Percentiles rank a stretch among this genome's conserved stretches.
Conservation (phyloP, 257 asterid species). For the Catharanthus roseus region DNA sequence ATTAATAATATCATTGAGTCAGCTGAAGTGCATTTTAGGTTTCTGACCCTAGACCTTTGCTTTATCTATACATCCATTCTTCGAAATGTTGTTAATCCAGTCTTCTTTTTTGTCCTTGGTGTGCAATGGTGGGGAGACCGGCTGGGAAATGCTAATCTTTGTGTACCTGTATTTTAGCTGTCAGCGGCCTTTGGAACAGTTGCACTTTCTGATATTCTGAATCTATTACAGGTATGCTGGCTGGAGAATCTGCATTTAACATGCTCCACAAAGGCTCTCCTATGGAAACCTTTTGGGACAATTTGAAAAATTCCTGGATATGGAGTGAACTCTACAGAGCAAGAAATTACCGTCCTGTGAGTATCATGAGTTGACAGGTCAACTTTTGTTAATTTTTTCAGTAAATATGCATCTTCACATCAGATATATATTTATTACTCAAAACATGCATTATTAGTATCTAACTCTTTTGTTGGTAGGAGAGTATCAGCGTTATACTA, state of each 20-base stretch:
- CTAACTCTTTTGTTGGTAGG: not conserved
- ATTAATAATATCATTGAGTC: not conserved
- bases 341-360: constrained; percentile 95
- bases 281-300: constrained; percentile 74
- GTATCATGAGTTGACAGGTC: constrained; percentile 13
- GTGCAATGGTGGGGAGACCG: no score
- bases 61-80: not conserved
- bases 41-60: not conserved
- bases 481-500: not conserved
- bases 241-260: constrained; percentile 80
- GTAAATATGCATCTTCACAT: not conserved
- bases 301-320: constrained; percentile 76
- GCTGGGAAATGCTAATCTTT: not conserved
- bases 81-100: not conserved
- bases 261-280: constrained; percentile 50
- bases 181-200: not conserved
- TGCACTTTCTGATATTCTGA: constrained; percentile 1
- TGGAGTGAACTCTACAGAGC: constrained; percentile 87
- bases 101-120: no score
- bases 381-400: no score
- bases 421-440: not conserved
- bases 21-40: not conserved
- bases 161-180: not conserved
- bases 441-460: not conserved
- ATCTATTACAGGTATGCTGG: constrained; percentile 66